Base-by-base conservation (phyloP, 2,329 filamentous ascomycete genomes). In the Paramyrothecium sp. region DNA sequence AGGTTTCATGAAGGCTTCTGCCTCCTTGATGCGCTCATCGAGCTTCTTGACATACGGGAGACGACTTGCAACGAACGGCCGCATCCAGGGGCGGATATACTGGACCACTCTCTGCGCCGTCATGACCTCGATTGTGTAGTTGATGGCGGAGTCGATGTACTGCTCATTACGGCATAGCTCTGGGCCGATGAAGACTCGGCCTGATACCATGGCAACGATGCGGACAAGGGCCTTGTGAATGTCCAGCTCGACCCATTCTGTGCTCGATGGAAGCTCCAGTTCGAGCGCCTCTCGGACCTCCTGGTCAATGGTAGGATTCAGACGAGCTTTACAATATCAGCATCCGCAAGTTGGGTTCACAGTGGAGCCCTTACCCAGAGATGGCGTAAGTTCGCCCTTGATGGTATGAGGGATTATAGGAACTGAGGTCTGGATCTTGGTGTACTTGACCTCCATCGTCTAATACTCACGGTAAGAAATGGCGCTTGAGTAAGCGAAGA, bases 81-180 rank as follows among this genome's bases (percentile, higher is more conserved):
- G 70, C 21, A 71, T 59, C 68, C 71, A 74, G 1, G 67, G 66
- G 4, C 54, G 58, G 8, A 75, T 55, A 8, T 53, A 13, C 26
- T 67, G 61, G 7, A 76, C 59, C 7, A 69, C 69, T 1, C 55
- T 53, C 12, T 71, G 67, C 1, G 75, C 76, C 1, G 56, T 63
- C 61, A 78, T 71, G 7, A 80, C 56, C 20, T 78, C 74, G 17
- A 77, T 55, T 8, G 79, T 80, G 63, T 78, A 81, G 61, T 77
- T 76, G 57, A 81, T 79, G n/a, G 75, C 73, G 4, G 75, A 70
- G 46, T 80, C 72, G 3, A 81, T 63, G 62, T 81, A 82, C 33
- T 72, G 68, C 44, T 78, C 75, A 3, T 71, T 64, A 26, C 74
- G 76, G 60, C 76, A 78, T 1, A 81, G 71, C 54, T 80, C 77